These are phyloP conservation scores for Xylona heveae DNA, from an alignment of 495 filamentous ascomycete species.

Conservation along the genomic window DNA sequence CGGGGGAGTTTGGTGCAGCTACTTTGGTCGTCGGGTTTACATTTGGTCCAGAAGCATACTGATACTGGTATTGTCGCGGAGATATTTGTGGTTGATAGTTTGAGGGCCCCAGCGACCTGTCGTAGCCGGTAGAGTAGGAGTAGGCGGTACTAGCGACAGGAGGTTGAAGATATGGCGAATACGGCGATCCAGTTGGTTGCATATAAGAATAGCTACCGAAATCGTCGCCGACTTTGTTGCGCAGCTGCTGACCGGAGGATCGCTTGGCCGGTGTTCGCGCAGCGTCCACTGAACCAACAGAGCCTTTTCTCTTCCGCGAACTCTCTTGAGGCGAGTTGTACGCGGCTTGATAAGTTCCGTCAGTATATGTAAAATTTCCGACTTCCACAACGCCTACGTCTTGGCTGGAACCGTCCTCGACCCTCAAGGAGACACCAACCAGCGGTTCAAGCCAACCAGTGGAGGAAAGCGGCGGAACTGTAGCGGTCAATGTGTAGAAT, in stretches of 20 bases:
- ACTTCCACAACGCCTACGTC: conserved; percentile 40
- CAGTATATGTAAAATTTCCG: conserved; percentile 52
- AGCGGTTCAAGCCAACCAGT: conserved; percentile 44
- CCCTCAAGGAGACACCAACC: conserved; percentile 49
- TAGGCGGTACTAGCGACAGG: conserved; percentile 17
- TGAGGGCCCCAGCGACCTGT: not conserved
- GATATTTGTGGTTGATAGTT: not conserved
- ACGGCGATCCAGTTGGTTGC: conserved; percentile 16
- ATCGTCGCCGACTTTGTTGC: conserved; percentile 16
- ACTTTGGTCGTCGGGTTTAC: too few species aligned
- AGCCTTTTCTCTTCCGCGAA: conserved; percentile 31
- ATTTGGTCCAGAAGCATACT: not conserved
- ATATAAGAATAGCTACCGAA: conserved; percentile 18
- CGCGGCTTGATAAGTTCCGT: conserved; percentile 13
- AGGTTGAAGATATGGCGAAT: conserved; percentile 23
- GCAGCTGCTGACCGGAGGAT: conserved; percentile 18
- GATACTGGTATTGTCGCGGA: not conserved
- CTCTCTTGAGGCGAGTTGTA: conserved; percentile 16
- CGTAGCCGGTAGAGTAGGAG: conserved; percentile 19
- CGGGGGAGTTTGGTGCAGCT: too few species aligned
- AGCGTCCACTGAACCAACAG: conserved; percentile 22
- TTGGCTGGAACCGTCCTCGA: conserved; percentile 45
- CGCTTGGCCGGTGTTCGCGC: conserved; percentile 23
- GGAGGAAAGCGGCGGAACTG: conserved; percentile 45
- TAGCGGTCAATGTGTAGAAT: conserved; percentile 50